Evolutionary conservation across 331 rosid genomes (phyloP), one percentile per base, ranked within the genome.

Genomic region (Dryas integrifolia): DNA sequence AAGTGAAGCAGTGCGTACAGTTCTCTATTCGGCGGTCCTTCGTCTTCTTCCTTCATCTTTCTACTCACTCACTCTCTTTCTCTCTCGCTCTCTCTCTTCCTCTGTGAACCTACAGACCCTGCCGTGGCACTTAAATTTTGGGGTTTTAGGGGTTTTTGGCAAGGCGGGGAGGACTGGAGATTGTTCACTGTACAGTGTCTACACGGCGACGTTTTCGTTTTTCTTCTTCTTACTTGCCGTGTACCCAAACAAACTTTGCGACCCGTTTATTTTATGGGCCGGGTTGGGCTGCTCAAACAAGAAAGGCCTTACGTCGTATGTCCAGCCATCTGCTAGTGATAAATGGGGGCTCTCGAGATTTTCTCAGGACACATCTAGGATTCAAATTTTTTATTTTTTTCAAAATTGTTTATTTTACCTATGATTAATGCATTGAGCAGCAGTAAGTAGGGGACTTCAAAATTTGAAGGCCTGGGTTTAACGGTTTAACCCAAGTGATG

Each of bases 1-100:
- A 94, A 52, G 79, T 94, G 85, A 45, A 94, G 81, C 38, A 94
- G 82, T 1, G 98, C 98, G 78, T 94, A 94, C 61, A 94, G 96
- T 80, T 85, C 92, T 77, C 83, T 79, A 43, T 85, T 85, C 45
- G 86, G 88, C 7, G 88, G 89, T 24, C 86, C 88, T 39, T 71
- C 74, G 7, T 64, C 80, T 13, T 49, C 91, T 50, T 85, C 92
- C 56, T 78, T 82, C 97, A 88, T 91, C 57, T 24, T 68, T 78
- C 14, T 43, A 3, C 61, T 12, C 7, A 9, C 13, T 39, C 39
- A 58, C 14, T 62, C 14, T 6, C 38, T 63, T 43, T 6, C 47
- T 49, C 58, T 67, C 65, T 51, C 24, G 13, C 60, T 48, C 12
- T 38, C 35, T 30, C 35, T 30, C 35, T 30, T 30, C 35, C 35